phyloP scores from a whole-genome alignment of 345 rosid genomes.

The Euphorbia lathyris region DNA sequence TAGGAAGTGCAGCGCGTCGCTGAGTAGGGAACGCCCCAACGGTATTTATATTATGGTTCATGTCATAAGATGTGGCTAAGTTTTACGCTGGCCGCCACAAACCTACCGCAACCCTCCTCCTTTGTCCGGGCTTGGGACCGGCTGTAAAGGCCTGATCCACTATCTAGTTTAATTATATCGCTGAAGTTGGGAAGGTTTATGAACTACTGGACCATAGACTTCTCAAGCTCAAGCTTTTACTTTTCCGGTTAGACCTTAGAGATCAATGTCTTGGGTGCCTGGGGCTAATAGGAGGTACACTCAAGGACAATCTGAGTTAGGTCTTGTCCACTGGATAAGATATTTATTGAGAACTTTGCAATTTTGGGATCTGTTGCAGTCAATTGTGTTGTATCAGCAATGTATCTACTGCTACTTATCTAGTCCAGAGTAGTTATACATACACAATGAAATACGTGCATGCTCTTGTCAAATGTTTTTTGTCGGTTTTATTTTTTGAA shows the following conservation, averaged over 20 bases:
- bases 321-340: not conserved
- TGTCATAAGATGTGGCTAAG: too few species aligned
- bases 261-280: slow-evolving; percentile 1
- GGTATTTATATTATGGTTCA: too few species aligned
- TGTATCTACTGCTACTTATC: not conserved
- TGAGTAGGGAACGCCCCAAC: too few species aligned
- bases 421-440: not conserved
- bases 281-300: not conserved
- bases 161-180: slow-evolving; percentile 1
- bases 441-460: not conserved
- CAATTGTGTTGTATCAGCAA: not conserved
- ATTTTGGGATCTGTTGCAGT: slow-evolving; percentile 15
- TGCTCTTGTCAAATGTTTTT: not conserved
- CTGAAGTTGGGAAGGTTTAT: not conserved
- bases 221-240: slow-evolving; percentile 13
- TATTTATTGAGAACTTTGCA: not conserved
- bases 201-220: slow-evolving; percentile 3
- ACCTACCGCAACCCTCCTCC: too few species aligned
- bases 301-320: not conserved
- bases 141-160: not conserved
- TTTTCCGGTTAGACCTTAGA: slow-evolving; percentile 13
- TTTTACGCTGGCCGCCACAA: too few species aligned
- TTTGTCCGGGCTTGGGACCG: too few species aligned
- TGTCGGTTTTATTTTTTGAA: not conserved
- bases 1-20: too few species aligned